A percentile compares a stretch with the other conserved stretches of the same genome.
Conservation (phyloP, 148 eudicot genomes). For the Euryodendron excelsum region DNA sequence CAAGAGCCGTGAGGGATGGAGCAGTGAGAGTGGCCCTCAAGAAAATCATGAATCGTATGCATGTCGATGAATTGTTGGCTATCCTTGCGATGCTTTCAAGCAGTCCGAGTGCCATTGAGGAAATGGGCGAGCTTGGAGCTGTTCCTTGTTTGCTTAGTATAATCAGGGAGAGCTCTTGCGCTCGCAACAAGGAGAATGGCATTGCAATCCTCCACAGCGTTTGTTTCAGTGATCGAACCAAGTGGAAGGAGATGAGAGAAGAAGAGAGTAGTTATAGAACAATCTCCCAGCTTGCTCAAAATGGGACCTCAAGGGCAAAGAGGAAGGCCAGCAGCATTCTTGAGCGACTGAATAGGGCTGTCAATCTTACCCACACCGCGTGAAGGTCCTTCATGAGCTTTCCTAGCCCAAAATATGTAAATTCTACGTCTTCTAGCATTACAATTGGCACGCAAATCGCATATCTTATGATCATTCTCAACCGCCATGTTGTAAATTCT, state of each 20-base stretch:
- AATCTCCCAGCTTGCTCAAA: constrained; percentile 63
- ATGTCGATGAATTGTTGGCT: constrained; percentile 75
- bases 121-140: constrained; percentile 66
- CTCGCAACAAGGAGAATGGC: constrained; percentile 81
- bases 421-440: constrained; percentile 20
- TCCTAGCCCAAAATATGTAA: constrained; percentile 25
- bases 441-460: not conserved
- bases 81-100: constrained; percentile 86
- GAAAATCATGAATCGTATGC: constrained; percentile 47
- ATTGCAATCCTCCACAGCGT: constrained; percentile 63
- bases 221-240: constrained; percentile 60
- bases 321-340: constrained; percentile 87
- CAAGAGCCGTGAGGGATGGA: constrained; percentile 70
- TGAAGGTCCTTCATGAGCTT: constrained; percentile 22
- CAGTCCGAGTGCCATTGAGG: constrained; percentile 68
- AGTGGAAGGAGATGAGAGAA: constrained; percentile 71
- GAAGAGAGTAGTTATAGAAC: constrained; percentile 65
- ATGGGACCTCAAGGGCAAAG: constrained; percentile 93
- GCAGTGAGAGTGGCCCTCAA: constrained; percentile 72
- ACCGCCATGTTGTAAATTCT: constrained; percentile 24
- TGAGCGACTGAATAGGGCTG: constrained; percentile 61
- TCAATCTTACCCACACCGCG: constrained; percentile 68
- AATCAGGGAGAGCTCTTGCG: constrained; percentile 62
- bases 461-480: constrained; percentile 4
- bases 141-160: constrained; percentile 55